Conservation (phyloP, 2,329 filamentous ascomycete genomes). For the Ophidiomyces ophidiicola region DNA sequence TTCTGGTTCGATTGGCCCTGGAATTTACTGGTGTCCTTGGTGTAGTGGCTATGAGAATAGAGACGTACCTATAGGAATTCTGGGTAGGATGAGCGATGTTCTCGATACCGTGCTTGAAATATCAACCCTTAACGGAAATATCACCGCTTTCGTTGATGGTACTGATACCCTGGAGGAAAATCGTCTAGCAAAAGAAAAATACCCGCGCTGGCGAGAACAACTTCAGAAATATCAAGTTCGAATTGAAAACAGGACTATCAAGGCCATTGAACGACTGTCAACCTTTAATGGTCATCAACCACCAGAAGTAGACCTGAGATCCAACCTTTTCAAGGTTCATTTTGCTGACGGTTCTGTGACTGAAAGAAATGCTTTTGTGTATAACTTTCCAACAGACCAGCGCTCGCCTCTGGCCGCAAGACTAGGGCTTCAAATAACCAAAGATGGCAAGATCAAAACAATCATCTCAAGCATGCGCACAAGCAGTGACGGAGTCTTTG, state of each 20-base stretch:
- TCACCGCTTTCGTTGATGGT: constrained; percentile 49
- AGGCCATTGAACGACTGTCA: constrained; percentile 37
- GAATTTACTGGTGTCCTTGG: constrained; percentile 54
- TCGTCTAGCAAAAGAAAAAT: constrained; percentile 28
- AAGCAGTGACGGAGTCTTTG: constrained; percentile 44
- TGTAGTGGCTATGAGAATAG: constrained; percentile 52
- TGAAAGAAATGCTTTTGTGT: constrained; percentile 42
- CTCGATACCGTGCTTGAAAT: constrained; percentile 41
- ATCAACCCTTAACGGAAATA: constrained; percentile 43
- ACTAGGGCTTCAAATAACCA: constrained; percentile 38
- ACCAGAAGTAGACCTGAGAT: constrained; percentile 30
- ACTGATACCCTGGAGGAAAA: constrained; percentile 40
- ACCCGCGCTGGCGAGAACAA: constrained; percentile 40
- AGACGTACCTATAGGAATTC: constrained; percentile 45
- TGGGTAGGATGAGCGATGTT: constrained; percentile 37
- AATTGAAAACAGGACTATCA: constrained; percentile 47
- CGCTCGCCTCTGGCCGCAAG: constrained; percentile 37
- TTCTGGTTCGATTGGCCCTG: constrained; percentile 44
- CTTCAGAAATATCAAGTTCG: constrained; percentile 40
- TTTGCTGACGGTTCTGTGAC: constrained; percentile 38
- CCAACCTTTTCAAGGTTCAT: constrained; percentile 45
- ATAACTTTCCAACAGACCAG: constrained; percentile 40
- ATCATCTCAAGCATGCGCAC: constrained; percentile 39
- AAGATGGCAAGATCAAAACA: constrained; percentile 35
- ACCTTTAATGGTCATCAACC: constrained; percentile 24